Evolutionary conservation across 805 yeast genomes (phyloP).

Genomic region (Candida vaughaniae): DNA sequence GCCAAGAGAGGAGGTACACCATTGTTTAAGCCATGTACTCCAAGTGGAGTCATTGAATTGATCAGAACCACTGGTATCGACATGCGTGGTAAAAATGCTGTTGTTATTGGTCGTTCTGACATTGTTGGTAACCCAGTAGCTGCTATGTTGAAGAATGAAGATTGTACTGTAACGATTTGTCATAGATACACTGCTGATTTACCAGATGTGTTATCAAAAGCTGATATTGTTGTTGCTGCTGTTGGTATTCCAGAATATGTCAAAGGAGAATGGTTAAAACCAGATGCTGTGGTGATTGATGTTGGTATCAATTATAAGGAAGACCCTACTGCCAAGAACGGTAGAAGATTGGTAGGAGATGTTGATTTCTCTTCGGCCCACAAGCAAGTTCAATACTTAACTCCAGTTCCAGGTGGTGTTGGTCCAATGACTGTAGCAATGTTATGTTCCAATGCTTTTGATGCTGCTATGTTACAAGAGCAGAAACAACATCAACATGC

Average conservation of each 20-base stretch:
- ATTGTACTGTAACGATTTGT: conserved; percentile 85
- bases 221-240: conserved; percentile 91
- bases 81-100: conserved; percentile 79
- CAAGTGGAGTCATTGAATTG: conserved; percentile 85
- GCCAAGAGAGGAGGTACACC: conserved; percentile 85
- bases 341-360: conserved; percentile 89
- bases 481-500: conserved; percentile 32
- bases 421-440: conserved; percentile 99
- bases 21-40: conserved; percentile 88
- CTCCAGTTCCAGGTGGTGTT: conserved; percentile 99
- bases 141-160: conserved; percentile 70
- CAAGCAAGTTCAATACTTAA: conserved; percentile 63
- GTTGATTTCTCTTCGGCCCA: conserved; percentile 76
- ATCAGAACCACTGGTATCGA: conserved; percentile 66
- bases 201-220: conserved; percentile 54
- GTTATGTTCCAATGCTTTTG: conserved; percentile 80
- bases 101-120: conserved; percentile 92
- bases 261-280: conserved; percentile 84
- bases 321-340: conserved; percentile 72
- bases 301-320: conserved; percentile 92
- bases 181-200: conserved; percentile 73
- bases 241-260: conserved; percentile 84
- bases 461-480: conserved; percentile 68
- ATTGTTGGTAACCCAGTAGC: conserved; percentile 96
- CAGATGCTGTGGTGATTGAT: conserved; percentile 83